Evolutionary conservation across 768 basidiomycete species (phyloP), one percentile per base, ranked within the genome.

Genomic region (Rubroboletus satanas): DNA sequence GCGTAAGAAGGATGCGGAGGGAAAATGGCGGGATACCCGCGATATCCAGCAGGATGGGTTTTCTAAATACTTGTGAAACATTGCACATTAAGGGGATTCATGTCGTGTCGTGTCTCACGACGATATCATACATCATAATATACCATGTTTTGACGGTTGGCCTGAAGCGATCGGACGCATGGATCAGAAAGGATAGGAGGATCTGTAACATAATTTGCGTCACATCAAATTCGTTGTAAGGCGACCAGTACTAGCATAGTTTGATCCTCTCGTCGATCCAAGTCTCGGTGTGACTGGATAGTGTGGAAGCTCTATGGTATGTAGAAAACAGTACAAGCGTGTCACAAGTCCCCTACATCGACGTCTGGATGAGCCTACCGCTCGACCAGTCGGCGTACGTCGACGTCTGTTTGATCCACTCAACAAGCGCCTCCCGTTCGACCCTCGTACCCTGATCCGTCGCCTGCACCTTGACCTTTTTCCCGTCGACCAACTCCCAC

Each of bases 401-500:
- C 49, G 60, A 39, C 15, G 67, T 77, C 45, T 65, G 62, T 60
- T 83, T 83, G 55, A 93, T 66, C 82, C 85, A 93, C 26, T 71
- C 66, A 3, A 88, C 75, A 50, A 92, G 74, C 53, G 84, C 83
- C 5, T 69, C 73, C 37, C 89, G 75, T 69, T 76, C 77, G 28
- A 93, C 82, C 63, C 83, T 78, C 21, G 77, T 77, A 0, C 90
- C 91, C 64, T 84, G 83, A 54, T 85, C 83, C 17, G 76, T 75
- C 33, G 77, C 78, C 65, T 79, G 82, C 36, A 83, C 79, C 63
- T 82, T 81, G 41, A 66, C 75, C 73, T 88, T 91, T 74, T 82
- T 80, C 38, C 87, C 89, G 36, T 85, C 83, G 11, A 83, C 77
- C 23, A 89, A 63, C 64, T 88, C 82, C 90, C 90, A 92, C 48